Evolutionary conservation across 306 rosid genomes (phyloP).

Genomic region (Quercus glauca): DNA sequence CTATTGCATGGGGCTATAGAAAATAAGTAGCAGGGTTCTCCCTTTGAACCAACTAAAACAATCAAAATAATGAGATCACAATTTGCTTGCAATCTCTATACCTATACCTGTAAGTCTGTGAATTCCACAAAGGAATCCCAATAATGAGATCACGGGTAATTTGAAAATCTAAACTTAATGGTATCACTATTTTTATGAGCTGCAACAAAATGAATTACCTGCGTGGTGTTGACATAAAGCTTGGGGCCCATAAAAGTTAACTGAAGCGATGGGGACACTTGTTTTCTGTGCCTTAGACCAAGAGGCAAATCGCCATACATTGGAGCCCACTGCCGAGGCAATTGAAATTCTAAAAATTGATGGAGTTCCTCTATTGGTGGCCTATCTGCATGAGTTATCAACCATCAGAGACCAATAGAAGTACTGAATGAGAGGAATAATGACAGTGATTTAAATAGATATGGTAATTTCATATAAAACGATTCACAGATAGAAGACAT

Average conservation of each 20-base stretch:
- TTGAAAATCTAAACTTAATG: neutral
- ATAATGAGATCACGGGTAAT: neutral
- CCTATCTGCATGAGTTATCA: slow-evolving; percentile 60
- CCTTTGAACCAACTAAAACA: too few relatives aligned
- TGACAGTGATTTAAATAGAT: neutral
- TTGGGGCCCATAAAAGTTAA: slow-evolving; percentile 81
- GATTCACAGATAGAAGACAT: neutral
- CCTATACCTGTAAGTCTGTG: too few relatives aligned
- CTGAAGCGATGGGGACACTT: slow-evolving; percentile 64
- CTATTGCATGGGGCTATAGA: neutral
- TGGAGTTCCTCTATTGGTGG: slow-evolving; percentile 88
- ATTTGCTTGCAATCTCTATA: too few relatives aligned
- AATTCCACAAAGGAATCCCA: neutral
- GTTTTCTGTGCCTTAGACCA: slow-evolving; percentile 53
- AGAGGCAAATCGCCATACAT: slow-evolving; percentile 83
- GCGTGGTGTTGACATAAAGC: slow-evolving; percentile 77
- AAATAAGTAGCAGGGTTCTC: too few relatives aligned
- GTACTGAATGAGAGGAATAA: neutral
- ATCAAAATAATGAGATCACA: too few relatives aligned
- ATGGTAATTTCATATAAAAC: neutral
- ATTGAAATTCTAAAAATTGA: slow-evolving; percentile 83
- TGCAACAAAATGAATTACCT: slow-evolving; percentile 43
- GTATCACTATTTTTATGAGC: neutral
- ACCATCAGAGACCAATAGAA: slow-evolving; percentile 3
- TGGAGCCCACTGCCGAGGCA: slow-evolving; percentile 96